Evolutionary conservation across 345 rosid genomes (phyloP), one percentile per base, ranked within the genome.

Genomic region (Rhodamnia argentea): DNA sequence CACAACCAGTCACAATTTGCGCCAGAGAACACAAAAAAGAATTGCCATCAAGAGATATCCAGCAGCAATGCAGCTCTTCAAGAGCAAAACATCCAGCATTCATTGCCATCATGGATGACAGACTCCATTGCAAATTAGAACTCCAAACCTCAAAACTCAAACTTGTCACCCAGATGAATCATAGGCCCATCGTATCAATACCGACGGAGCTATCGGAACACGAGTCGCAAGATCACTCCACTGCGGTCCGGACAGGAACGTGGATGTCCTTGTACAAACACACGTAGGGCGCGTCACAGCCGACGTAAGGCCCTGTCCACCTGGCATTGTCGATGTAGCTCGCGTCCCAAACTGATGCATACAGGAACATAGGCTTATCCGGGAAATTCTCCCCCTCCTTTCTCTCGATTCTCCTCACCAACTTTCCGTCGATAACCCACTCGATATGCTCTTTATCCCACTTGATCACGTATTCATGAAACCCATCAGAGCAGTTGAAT

Each of bases 331-430:
- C 92, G 51, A 92, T 90, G 88, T 76, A 87, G 92, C 95, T 91
- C 7, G 94, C 94, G 85, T 93, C 92, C 94, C 94, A 93, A 57
- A 93, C 84, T 14, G 95, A 93, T 58, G 94, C 90, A 42, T 93
- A 91, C 89, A 92, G 55, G 85, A 89, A 92, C 93, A 92, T 91
- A 4, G 94, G 89, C 57, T 90, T 93, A 70, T 88, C 85, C 3
- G 94, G 94, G 57, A 91, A 90, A 9, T 42, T 83, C 86, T 91
- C 94, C 64, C 90, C 92, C 10, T 82, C 91, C 88, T 85, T 91
- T 87, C 89, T 91, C 86, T 91, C 92, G 13, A 64, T 91, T 87
- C 87, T 91, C 89, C 95, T 90, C 86, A 92, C 91, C 52, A 90
- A 50, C 86, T 91, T 91, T 54, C 92, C 93, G 76, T 93, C 93